phyloP scores from a whole-genome alignment of 345 rosid species.

The Citrus reticulata region DNA sequence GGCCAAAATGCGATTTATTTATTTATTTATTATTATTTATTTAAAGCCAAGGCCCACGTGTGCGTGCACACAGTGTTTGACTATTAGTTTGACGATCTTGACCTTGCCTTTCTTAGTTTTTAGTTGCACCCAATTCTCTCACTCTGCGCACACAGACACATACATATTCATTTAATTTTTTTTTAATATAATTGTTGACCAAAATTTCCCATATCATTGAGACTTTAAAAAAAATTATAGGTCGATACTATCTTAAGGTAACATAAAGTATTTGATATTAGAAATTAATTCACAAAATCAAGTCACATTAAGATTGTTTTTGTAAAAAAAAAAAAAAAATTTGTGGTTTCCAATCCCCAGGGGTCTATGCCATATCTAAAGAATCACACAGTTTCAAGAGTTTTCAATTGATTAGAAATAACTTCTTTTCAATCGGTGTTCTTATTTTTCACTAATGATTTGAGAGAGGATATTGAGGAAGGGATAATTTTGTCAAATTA shows the following conservation, averaged over 20 bases:
- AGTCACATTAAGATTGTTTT: too few species aligned
- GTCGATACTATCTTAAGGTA: too few species aligned
- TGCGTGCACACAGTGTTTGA: not conserved
- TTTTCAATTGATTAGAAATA: too few species aligned
- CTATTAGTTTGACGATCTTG: slow-evolving; percentile 28
- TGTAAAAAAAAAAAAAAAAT: too few species aligned
- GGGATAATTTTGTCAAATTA: not conserved
- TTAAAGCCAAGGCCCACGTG: too few species aligned
- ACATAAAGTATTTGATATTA: too few species aligned
- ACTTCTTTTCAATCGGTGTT: too few species aligned
- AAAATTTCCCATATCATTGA: too few species aligned
- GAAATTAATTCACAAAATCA: too few species aligned
- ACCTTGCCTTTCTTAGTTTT: not conserved
- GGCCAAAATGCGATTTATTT: not conserved
- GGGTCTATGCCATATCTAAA: not conserved
- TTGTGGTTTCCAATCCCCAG: not conserved
- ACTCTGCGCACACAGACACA: too few species aligned
- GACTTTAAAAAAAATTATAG: too few species aligned
- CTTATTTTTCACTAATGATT: too few species aligned
- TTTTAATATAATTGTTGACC: not conserved
- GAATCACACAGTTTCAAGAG: not conserved
- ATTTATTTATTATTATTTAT: not conserved
- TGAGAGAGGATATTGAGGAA: not conserved
- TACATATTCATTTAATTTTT: not conserved
- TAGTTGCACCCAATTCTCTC: not conserved